These are phyloP conservation scores for Schizophyllum commune DNA, from an alignment of 1,284 basidiomycete species.

Conservation along the genomic window DNA sequence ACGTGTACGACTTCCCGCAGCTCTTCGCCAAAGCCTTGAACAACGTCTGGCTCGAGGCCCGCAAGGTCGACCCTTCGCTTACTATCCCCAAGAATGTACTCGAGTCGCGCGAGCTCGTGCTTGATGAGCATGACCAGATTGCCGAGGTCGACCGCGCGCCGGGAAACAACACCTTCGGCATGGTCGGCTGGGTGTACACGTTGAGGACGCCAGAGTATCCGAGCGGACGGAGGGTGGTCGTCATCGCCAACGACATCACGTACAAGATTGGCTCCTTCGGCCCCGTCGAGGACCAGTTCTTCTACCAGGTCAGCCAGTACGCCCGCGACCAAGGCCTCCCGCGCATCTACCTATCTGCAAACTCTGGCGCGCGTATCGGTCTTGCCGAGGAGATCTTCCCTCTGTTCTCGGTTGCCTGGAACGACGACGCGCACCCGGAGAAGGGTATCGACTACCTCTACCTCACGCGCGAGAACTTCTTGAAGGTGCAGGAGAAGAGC, in stretches of 20 bases:
- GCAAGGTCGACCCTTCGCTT: constrained; percentile 58
- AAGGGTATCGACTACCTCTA: constrained; percentile 98
- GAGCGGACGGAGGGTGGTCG: constrained; percentile 79
- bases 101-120: constrained; percentile 83
- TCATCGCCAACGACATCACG: constrained; percentile 98
- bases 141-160: constrained; percentile 87
- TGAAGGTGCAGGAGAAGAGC: constrained; percentile 79
- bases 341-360: constrained; percentile 95
- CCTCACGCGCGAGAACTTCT: constrained; percentile 79
- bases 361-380: constrained; percentile 96
- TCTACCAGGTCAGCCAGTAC: constrained; percentile 91
- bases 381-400: constrained; percentile 89
- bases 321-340: constrained; percentile 86
- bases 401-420: constrained; percentile 92
- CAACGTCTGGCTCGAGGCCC: constrained; percentile 83
- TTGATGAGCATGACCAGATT: constrained; percentile 89
- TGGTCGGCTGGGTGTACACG: constrained; percentile 98
- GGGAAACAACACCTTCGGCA: constrained; percentile 93
- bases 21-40: constrained; percentile 96
- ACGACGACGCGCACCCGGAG: constrained; percentile 73
- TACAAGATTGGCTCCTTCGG: constrained; percentile 99
- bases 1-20: constrained; percentile 98
- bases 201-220: constrained; percentile 93
- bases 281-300: constrained; percentile 93
- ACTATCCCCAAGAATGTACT: constrained; percentile 74